Conservation (phyloP, 345 rosid species). For the Corchorus olitorius region DNA sequence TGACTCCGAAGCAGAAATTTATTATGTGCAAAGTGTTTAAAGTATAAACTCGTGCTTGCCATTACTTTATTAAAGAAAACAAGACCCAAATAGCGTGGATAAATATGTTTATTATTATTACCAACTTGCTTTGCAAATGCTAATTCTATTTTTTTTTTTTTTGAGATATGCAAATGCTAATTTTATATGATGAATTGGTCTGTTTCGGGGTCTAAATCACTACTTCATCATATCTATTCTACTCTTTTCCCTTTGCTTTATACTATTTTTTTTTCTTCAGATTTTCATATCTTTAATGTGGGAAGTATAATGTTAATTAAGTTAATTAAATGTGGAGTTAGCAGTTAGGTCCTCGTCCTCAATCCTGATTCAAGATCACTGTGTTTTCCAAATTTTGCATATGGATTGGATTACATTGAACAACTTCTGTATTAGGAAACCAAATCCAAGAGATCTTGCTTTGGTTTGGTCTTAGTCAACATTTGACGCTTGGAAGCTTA, state of each 20-base stretch:
- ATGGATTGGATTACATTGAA: background rate
- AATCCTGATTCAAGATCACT: background rate
- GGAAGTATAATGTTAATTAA: too few relatives aligned
- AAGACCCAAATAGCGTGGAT: background rate
- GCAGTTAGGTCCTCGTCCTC: background rate
- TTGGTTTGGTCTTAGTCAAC: background rate
- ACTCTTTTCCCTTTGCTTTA: background rate
- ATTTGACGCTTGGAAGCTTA: background rate
- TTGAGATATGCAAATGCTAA: too few relatives aligned
- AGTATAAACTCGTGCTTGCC: background rate
- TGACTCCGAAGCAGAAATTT: background rate
- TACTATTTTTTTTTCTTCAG: too few relatives aligned
- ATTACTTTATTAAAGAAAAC: too few relatives aligned
- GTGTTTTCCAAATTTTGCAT: background rate
- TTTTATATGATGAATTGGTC: background rate
- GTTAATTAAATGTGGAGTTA: too few relatives aligned
- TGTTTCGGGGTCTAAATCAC: background rate
- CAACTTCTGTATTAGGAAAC: too few relatives aligned
- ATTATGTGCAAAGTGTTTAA: background rate
- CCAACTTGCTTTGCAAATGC: too few relatives aligned
- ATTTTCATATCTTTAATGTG: too few relatives aligned
- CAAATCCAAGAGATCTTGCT: background rate
- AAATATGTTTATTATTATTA: background rate
- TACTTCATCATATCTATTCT: background rate
- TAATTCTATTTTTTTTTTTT: too few relatives aligned